Conservation (phyloP, 2,329 filamentous ascomycete genomes). For the Decorospora gaudefroyi region DNA sequence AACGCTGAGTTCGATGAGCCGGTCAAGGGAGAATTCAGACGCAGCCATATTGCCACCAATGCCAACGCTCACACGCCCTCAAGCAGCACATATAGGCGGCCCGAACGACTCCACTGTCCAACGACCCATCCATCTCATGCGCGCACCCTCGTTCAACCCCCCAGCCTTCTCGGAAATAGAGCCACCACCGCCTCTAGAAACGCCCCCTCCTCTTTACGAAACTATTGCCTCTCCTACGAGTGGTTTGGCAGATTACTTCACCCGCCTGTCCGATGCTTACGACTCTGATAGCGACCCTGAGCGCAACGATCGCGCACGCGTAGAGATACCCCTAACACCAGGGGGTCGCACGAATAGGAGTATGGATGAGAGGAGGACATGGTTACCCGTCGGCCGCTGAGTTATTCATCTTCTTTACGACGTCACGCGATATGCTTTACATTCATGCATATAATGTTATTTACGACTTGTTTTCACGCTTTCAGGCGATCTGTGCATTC, state of each 20-base stretch:
- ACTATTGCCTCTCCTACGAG: slow-evolving; percentile 73
- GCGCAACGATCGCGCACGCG: slow-evolving; percentile 45
- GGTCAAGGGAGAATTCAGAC: slow-evolving; percentile 36
- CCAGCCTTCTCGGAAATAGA: slow-evolving; percentile 83
- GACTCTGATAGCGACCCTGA: slow-evolving; percentile 64
- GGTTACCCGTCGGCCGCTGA: slow-evolving; percentile 54
- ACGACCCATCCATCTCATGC: slow-evolving; percentile 81
- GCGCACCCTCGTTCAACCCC: slow-evolving; percentile 83
- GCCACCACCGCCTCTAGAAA: slow-evolving; percentile 72
- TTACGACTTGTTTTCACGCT: slow-evolving; percentile 4
- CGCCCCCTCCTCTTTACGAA: slow-evolving; percentile 85
- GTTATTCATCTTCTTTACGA: slow-evolving; percentile 39
- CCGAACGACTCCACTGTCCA: slow-evolving; percentile 54
- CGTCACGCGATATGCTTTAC: slow-evolving; percentile 23
- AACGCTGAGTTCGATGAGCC: slow-evolving; percentile 61
- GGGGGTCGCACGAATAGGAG: slow-evolving; percentile 65
- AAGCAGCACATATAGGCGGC: slow-evolving; percentile 52
- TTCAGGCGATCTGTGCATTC: slow-evolving; percentile 7
- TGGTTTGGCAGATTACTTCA: slow-evolving; percentile 83
- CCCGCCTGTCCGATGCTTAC: slow-evolving; percentile 69
- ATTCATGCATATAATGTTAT: slow-evolving; percentile 17
- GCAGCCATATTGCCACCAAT: slow-evolving; percentile 23
- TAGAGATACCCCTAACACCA: slow-evolving; percentile 66
- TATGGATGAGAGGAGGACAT: slow-evolving; percentile 65
- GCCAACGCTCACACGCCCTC: slow-evolving; percentile 56